Evolutionary conservation across 2,329 filamentous ascomycete species (phyloP), one percentile per base, ranked within the genome.

Genomic region (Colletotrichum aenigma): DNA sequence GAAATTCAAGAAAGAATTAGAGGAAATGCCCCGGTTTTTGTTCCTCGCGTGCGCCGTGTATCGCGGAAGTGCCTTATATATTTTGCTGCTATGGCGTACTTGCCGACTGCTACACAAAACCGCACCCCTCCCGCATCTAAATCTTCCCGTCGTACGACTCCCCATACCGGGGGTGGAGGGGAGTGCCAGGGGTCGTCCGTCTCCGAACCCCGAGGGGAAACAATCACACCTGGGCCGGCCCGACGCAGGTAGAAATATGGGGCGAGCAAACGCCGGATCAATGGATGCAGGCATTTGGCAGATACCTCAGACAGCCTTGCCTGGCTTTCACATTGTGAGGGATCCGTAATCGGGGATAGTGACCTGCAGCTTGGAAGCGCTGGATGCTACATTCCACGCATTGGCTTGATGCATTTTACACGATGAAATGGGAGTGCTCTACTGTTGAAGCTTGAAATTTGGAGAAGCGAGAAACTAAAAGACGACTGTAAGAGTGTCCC

Each of bases 91-190:
- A 30, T 48, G 65, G 55, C 38, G 43, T 30, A 26, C 65, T 21
- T 67, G 62, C 56, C 36, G 48, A 24, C n/a, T 52, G 43, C 43
- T 52, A 52, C 43, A 13, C 43, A 52, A 52, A 52, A 21, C n/a
- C 4, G n/a, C n/a, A 4, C 34, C 61, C 58, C 36, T 18, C 32
- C 56, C 32, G 38, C 26, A n/a, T 28, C 64, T 60, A 21, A 75
- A 69, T 73, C 43, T 64, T 69, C 32, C 28, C 24, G 70, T 76
- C 70, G 74, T 76, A 76, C 74, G 70, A 76, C 70, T 74, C 70
- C 65, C 65, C 70, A 69, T 66, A 48, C 32, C n/a, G 43, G n/a
- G 43, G n/a, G 43, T 52, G 43, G 43, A 52, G 43, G 43, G 43
- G 12, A 21, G 43, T 12, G 43, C 43, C 43, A 55, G 38, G 56